Evolutionary conservation across 1,284 basidiomycete genomes (phyloP), one percentile per base, ranked within the genome.

Genomic region (Phellopilus nigrolimitatus): DNA sequence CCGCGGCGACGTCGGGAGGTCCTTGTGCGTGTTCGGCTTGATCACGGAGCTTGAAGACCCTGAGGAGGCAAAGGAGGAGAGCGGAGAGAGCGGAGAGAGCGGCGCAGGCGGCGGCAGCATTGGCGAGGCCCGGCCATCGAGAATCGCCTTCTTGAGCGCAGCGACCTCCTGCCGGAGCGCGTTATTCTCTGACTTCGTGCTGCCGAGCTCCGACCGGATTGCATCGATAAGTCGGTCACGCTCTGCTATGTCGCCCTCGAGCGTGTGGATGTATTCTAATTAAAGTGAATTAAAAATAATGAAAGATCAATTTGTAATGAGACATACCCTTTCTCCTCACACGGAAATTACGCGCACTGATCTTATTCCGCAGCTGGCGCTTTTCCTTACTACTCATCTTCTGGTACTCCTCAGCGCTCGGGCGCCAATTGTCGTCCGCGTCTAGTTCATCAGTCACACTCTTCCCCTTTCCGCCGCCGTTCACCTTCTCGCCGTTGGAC

Each of bases 361-460:
- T 95, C 82, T 98, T 98, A 74, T 98, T 98, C 53, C 95, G 72
- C 34, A 98, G 74, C 68, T 98, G 95, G 13, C 95, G 75, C 71
- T 98, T 98, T 71, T 98, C 95, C 71, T 97, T 98, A 65, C 84
- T 88, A 15, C 82, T 84, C 76, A 99, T 88, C 70, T 93, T 97
- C 69, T 91, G 88, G 74, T 97, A 97, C 61, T 95, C 93, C 61
- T 97, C 94, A 0, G 93, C 87, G 13, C 83, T 81, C 1, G 89
- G 90, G 51, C 87, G 75, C 87, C 88, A 90, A n/a, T n/a, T n/a
- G 57, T 88, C 87, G 49, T 84, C 83, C 3, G 81, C 66, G 43
- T 81, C 78, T 53, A 78, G 68, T 40, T 81, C 70, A 55, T 79
- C 68, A 34, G 71, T 57, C 57, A 63, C 61, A 53, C 64, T 59